A percentile compares a stretch with the other conserved stretches of the same genome.
Evolutionary conservation across 1,284 basidiomycete species (phyloP).

Genomic region (Trichosporon sp.): DNA sequence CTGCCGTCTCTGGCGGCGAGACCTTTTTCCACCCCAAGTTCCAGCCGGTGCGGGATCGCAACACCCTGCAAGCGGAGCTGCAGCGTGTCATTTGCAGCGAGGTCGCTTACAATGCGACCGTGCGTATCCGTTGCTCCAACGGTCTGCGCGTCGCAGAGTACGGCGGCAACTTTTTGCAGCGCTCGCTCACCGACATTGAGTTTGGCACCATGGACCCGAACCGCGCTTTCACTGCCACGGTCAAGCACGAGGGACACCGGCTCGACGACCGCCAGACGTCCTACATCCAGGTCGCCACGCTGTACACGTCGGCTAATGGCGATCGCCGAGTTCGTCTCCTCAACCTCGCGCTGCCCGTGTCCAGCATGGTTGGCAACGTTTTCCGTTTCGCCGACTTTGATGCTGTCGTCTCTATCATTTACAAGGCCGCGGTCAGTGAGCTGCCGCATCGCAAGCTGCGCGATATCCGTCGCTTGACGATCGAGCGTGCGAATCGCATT

Average conservation of each 20-base stretch:
- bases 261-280: slow-evolving; percentile 78
- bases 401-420: slow-evolving; percentile 71
- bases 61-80: slow-evolving; percentile 72
- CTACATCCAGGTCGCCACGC: slow-evolving; percentile 83
- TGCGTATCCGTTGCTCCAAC: slow-evolving; percentile 82
- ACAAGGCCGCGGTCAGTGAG: slow-evolving; percentile 76
- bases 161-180: slow-evolving; percentile 80
- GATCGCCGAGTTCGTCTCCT: slow-evolving; percentile 81
- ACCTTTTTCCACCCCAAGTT: slow-evolving; percentile 92
- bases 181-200: slow-evolving; percentile 73
- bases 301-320: slow-evolving; percentile 82
- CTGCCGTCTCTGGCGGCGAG: slow-evolving; percentile 86
- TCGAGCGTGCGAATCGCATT: slow-evolving; percentile 80
- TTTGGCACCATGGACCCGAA: slow-evolving; percentile 80
- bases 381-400: slow-evolving; percentile 94
- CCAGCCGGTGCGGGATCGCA: slow-evolving; percentile 69
- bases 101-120: slow-evolving; percentile 77
- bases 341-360: slow-evolving; percentile 82
- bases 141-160: slow-evolving; percentile 75
- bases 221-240: slow-evolving; percentile 70
- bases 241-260: slow-evolving; percentile 64
- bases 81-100: slow-evolving; percentile 70
- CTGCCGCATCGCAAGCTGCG: slow-evolving; percentile 67
- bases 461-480: slow-evolving; percentile 79
- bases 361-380: slow-evolving; percentile 82